Evolutionary conservation across 1,284 basidiomycete species (phyloP).

Genomic region (Melampsora americana): DNA sequence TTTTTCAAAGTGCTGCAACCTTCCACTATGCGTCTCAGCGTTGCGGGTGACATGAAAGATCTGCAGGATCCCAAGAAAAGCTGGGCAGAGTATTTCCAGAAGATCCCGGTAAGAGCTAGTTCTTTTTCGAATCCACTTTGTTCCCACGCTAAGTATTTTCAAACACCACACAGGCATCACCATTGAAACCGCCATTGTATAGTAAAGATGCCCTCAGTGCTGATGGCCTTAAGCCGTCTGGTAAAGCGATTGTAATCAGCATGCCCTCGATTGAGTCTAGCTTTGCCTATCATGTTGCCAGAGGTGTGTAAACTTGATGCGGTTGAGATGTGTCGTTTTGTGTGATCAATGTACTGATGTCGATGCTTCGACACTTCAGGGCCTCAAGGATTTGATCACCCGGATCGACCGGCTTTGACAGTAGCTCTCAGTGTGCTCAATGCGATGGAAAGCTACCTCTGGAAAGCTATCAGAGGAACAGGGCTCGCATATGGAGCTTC

Average conservation of each 20-base stretch:
- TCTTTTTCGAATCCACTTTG: constrained; percentile 2
- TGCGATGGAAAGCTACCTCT: too few species aligned
- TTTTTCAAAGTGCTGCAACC: constrained; percentile 67
- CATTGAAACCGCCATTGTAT: constrained; percentile 68
- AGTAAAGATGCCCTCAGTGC: constrained; percentile 68
- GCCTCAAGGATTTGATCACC: constrained; percentile 68
- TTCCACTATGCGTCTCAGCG: constrained; percentile 75
- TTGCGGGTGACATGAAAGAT: constrained; percentile 76
- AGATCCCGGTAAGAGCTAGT: constrained; percentile 64
- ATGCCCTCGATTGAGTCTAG: constrained; percentile 96
- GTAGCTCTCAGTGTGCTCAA: too few species aligned
- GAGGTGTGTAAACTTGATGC: too few species aligned
- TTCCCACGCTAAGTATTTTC: constrained; percentile 12
- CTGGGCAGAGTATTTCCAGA: constrained; percentile 69
- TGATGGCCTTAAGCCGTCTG: too few species aligned
- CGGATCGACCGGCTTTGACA: constrained; percentile 77
- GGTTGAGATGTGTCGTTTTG: too few species aligned
- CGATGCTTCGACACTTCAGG: too few species aligned
- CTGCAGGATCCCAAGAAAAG: constrained; percentile 69
- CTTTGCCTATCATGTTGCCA: constrained; percentile 75
- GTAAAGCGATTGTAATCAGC: too few species aligned
- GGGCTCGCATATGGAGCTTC: constrained; percentile 91
- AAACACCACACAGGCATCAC: constrained; percentile 58
- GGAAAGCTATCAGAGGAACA: constrained; percentile 72
- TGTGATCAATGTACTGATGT: too few species aligned